phyloP scores from a whole-genome alignment of 257 asterid species.

The Euphrasia confusa region DNA sequence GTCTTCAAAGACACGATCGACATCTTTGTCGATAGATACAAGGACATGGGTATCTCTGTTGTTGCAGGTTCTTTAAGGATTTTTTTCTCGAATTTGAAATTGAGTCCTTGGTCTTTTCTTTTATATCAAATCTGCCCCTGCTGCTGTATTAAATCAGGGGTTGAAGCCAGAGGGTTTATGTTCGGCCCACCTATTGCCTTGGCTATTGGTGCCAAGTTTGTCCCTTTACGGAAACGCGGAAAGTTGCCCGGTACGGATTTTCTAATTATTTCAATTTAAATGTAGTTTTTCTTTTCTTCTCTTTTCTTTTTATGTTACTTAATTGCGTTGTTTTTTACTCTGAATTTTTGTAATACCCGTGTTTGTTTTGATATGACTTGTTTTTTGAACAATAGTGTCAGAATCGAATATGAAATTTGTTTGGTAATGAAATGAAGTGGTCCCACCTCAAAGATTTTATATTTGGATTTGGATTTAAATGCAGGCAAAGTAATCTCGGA shows the following conservation, averaged over 20 bases:
- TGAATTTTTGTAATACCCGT: too few species aligned
- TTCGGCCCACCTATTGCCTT: constrained; percentile 77
- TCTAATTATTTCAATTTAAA: too few species aligned
- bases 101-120: background rate
- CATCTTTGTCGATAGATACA: constrained; percentile 80
- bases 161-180: constrained; percentile 83
- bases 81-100: background rate
- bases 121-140: background rate
- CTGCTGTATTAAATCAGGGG: constrained; percentile 30
- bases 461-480: too few species aligned
- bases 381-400: too few species aligned
- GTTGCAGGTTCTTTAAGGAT: constrained; percentile 52
- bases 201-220: constrained; percentile 82
- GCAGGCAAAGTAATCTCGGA: constrained; percentile 58
- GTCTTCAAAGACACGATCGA: constrained; percentile 74
- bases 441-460: too few species aligned
- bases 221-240: constrained; percentile 69
- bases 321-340: too few species aligned
- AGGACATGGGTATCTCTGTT: constrained; percentile 70
- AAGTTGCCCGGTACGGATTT: constrained; percentile 80
- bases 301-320: too few species aligned
- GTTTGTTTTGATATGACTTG: too few species aligned
- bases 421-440: too few species aligned
- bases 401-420: background rate
- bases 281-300: too few species aligned